phyloP scores from a whole-genome alignment of 129 eudicot genomes.

The Centaurea solstitialis region DNA sequence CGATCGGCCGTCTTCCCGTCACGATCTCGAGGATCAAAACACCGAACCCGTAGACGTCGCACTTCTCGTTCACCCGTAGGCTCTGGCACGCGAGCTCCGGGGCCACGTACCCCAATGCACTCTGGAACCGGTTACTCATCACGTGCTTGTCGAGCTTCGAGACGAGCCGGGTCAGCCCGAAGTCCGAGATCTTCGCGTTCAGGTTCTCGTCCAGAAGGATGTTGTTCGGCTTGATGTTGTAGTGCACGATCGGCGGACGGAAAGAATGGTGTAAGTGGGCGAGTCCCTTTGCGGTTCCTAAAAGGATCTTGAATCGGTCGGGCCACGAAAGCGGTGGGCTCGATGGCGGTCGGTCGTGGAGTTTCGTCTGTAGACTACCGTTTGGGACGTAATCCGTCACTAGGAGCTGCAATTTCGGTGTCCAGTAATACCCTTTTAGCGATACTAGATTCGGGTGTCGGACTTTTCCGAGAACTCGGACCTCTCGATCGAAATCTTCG shows the following conservation, averaged over 20 bases:
- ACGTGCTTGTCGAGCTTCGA: constrained; percentile 72
- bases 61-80: constrained; percentile 86
- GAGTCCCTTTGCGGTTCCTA: constrained; percentile 88
- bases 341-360: constrained; percentile 53
- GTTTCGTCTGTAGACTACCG: constrained; percentile 73
- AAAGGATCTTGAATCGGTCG: constrained; percentile 60
- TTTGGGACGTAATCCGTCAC: constrained; percentile 69
- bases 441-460: constrained; percentile 70
- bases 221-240: constrained; percentile 87
- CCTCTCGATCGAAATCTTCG: constrained; percentile 87
- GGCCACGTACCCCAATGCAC: constrained; percentile 85
- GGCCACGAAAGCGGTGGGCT: constrained; percentile 70
- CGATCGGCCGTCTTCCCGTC: constrained; percentile 83
- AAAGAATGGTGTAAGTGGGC: constrained; percentile 85
- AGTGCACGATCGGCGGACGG: constrained; percentile 84
- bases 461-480: constrained; percentile 62
- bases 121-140: constrained; percentile 63
- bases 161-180: constrained; percentile 67
- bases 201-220: constrained; percentile 69
- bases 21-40: constrained; percentile 76
- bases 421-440: constrained; percentile 93
- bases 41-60: constrained; percentile 89
- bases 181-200: constrained; percentile 67
- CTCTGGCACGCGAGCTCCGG: constrained; percentile 94
- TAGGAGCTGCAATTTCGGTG: constrained; percentile 76